Evolutionary conservation across 148 eudicot species (phyloP).

Genomic region (Chenopodium quinoa): DNA sequence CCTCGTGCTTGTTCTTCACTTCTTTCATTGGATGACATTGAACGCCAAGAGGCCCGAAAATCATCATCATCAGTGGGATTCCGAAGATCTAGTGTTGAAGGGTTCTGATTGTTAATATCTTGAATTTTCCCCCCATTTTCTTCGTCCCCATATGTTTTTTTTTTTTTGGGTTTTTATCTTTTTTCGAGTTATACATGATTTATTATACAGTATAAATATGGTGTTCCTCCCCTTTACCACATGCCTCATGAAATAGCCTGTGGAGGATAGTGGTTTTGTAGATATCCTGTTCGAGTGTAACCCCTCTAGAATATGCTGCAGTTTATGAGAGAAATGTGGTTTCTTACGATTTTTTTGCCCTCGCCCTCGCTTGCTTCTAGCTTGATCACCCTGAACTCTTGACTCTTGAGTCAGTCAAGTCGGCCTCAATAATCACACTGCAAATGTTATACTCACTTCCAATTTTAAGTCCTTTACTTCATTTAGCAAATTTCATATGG

Average conservation of each 20-base stretch:
- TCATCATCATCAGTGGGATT: constrained; percentile 44
- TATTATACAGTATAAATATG: constrained; percentile 30
- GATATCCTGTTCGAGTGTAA: constrained; percentile 22
- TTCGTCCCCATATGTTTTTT: background rate
- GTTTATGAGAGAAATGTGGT: constrained; percentile 16
- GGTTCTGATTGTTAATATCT: constrained; percentile 60
- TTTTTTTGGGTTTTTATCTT: background rate
- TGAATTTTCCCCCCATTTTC: constrained; percentile 21
- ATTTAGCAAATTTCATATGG: no score
- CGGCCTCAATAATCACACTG: background rate
- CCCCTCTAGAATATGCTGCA: constrained; percentile 14
- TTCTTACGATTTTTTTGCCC: background rate
- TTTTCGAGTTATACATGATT: constrained; percentile 30
- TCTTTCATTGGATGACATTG: constrained; percentile 45
- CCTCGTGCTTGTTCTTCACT: constrained; percentile 54
- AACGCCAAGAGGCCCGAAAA: constrained; percentile 48
- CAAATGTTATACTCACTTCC: no score
- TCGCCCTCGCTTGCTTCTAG: background rate
- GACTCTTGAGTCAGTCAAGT: background rate
- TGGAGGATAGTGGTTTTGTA: constrained; percentile 32
- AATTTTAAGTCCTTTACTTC: no score
- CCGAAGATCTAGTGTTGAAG: constrained; percentile 74
- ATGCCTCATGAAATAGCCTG: constrained; percentile 23
- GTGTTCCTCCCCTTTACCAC: constrained; percentile 10
- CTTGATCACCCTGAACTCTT: background rate